Conservation (phyloP, 768 basidiomycete species). For the Xerocomellus chrysenteron region DNA sequence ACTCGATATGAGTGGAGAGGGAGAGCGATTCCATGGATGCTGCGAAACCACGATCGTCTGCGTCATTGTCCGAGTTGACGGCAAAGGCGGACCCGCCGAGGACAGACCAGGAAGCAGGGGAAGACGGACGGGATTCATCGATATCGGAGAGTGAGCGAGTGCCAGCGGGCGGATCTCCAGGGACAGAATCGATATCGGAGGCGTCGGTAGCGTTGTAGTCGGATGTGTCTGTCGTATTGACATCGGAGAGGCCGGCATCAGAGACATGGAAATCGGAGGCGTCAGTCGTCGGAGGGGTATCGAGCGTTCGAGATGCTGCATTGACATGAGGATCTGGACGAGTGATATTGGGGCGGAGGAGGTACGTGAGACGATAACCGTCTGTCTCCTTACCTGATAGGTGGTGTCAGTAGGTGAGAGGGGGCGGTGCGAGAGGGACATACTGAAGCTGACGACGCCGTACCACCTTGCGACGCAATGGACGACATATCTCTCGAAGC, state of each 20-base stretch:
- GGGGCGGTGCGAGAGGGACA: constrained; percentile 24
- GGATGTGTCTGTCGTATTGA: constrained; percentile 20
- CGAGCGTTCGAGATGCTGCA: constrained; percentile 39
- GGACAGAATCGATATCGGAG: constrained; percentile 27
- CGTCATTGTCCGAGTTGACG: constrained; percentile 27
- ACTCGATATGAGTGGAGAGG: constrained; percentile 28
- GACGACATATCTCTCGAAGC: constrained; percentile 77
- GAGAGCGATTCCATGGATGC: constrained; percentile 36
- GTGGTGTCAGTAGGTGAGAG: background rate
- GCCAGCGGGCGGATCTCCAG: constrained; percentile 9
- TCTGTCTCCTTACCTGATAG: constrained; percentile 44
- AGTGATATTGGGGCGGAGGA: constrained; percentile 74
- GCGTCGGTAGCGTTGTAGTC: constrained; percentile 13
- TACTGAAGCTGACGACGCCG: constrained; percentile 79
- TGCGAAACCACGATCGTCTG: constrained; percentile 33
- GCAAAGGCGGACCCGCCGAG: constrained; percentile 34
- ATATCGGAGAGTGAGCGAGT: constrained; percentile 25
- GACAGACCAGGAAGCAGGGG: constrained; percentile 40
- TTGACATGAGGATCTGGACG: constrained; percentile 48
- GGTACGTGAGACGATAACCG: constrained; percentile 68
- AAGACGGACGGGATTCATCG: constrained; percentile 28
- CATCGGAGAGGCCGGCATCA: constrained; percentile 42
- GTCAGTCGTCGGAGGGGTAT: constrained; percentile 76
- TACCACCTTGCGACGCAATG: constrained; percentile 83
- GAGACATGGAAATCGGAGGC: constrained; percentile 54